A percentile compares a stretch with the other conserved stretches of the same genome.
Evolutionary conservation across 306 rosid genomes (phyloP).

Genomic region (Quillaja saponaria): DNA sequence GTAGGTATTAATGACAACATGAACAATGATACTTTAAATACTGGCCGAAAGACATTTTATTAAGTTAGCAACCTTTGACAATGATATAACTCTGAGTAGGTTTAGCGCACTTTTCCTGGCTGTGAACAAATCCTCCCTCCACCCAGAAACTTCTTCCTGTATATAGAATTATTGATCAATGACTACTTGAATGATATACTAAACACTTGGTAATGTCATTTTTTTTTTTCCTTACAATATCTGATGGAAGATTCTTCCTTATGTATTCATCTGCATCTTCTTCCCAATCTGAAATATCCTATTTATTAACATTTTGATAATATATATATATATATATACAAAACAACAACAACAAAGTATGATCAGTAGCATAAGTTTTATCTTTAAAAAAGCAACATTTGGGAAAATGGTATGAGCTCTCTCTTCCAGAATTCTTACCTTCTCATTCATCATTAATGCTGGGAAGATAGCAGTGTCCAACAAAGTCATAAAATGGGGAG

Average conservation of each 20-base stretch:
- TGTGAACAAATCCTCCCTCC: slow-evolving; percentile 89
- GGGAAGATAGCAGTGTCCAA: slow-evolving; percentile 82
- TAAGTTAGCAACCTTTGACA: slow-evolving; percentile 66
- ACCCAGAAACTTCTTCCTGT: slow-evolving; percentile 81
- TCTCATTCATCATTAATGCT: slow-evolving; percentile 74
- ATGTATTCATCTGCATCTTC: slow-evolving; percentile 89
- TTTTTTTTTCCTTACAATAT: slow-evolving; percentile 58
- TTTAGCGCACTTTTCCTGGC: slow-evolving; percentile 88
- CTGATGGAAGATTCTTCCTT: slow-evolving; percentile 87
- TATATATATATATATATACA: too few relatives aligned
- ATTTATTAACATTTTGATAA: slow-evolving; percentile 32
- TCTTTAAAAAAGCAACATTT: slow-evolving; percentile 8
- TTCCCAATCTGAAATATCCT: slow-evolving; percentile 91
- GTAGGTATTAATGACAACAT: slow-evolving; percentile 32
- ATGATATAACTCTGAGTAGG: slow-evolving; percentile 78
- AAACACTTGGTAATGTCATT: slow-evolving; percentile 22
- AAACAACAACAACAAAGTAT: not conserved
- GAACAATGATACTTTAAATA: slow-evolving; percentile 25
- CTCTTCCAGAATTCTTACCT: slow-evolving; percentile 49
- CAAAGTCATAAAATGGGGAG: slow-evolving; percentile 74
- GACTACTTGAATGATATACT: slow-evolving; percentile 12
- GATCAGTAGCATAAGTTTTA: slow-evolving; percentile 21
- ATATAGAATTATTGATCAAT: slow-evolving; percentile 26
- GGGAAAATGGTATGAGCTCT: not conserved
- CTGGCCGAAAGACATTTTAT: slow-evolving; percentile 25